These are phyloP conservation scores for Solanum aculeatissimum DNA, from an alignment of 305 asterid genomes.

Conservation along the genomic window DNA sequence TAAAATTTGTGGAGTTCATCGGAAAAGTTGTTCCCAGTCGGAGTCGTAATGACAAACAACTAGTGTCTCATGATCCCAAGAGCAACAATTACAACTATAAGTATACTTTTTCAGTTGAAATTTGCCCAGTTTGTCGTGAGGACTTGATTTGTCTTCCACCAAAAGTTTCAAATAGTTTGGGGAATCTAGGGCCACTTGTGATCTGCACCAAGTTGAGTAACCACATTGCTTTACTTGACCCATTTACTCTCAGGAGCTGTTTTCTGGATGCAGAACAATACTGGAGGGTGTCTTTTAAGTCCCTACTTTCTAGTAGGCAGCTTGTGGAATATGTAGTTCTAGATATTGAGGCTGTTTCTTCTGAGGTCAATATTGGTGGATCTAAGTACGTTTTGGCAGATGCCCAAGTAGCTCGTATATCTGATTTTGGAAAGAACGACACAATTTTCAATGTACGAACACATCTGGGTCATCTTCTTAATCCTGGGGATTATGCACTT, in stretches of 20 bases:
- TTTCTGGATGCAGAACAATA: conserved; percentile 41
- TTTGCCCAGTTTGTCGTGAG: conserved; percentile 1
- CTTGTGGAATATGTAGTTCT: conserved; percentile 37
- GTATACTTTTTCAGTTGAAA: conserved; percentile 7
- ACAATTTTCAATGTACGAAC: conserved; percentile 7
- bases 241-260: conserved; percentile 36
- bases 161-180: conserved; percentile 1
- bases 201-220: conserved; percentile 27
- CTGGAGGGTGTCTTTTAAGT: conserved; percentile 42
- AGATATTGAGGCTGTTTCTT: conserved; percentile 20
- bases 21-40: conserved; percentile 44
- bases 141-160: conserved; percentile 5
- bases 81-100: conserved; percentile 1
- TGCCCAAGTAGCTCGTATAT: conserved; percentile 44
- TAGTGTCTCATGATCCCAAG: conserved; percentile 1
- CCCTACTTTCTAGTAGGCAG: conserved; percentile 41
- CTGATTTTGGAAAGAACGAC: conserved; percentile 49
- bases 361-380: conserved; percentile 40
- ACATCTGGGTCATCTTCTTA: conserved; percentile 1
- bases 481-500: conserved; percentile 4
- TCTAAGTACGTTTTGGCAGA: conserved; percentile 31
- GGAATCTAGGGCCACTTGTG: conserved; percentile 10
- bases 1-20: conserved; percentile 58
- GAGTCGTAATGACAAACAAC: conserved; percentile 48
- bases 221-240: conserved; percentile 36